Evolutionary conservation across 2,329 filamentous ascomycete species (phyloP).

Genomic region (Nemania sp.): DNA sequence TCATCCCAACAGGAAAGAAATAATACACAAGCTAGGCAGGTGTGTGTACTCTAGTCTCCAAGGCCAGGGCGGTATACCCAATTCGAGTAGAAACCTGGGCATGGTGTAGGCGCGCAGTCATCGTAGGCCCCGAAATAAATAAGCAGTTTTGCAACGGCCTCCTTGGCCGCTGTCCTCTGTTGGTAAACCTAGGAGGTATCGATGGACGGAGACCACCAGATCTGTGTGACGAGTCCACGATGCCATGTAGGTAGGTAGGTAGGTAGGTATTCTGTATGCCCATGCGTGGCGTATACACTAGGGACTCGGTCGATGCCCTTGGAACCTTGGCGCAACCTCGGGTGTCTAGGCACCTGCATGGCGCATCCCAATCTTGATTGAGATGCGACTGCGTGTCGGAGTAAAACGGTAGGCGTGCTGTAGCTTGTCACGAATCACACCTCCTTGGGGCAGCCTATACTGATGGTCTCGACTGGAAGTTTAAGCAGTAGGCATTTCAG

Average conservation of each 20-base stretch:
- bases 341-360: constrained; percentile 42
- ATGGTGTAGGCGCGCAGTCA: no score
- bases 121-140: background rate
- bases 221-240: constrained; percentile 37
- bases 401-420: constrained; percentile 4
- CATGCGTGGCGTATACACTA: constrained; percentile 42
- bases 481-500: no score
- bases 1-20: no score
- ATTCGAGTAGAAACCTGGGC: no score
- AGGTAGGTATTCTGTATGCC: constrained; percentile 7
- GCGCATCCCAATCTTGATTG: constrained; percentile 46
- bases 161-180: constrained; percentile 17
- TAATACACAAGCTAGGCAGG: no score
- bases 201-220: constrained; percentile 28
- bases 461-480: no score
- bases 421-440: background rate
- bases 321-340: constrained; percentile 40
- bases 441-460: background rate
- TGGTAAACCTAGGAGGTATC: constrained; percentile 19
- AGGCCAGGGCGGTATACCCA: no score
- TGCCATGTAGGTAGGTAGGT: constrained; percentile 25
- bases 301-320: constrained; percentile 37
- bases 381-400: constrained; percentile 36
- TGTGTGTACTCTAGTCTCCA: constrained; percentile 2
- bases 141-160: constrained; percentile 12